phyloP scores from a whole-genome alignment of 202 grass and related monocot genomes.

The Alloteropsis angusta region DNA sequence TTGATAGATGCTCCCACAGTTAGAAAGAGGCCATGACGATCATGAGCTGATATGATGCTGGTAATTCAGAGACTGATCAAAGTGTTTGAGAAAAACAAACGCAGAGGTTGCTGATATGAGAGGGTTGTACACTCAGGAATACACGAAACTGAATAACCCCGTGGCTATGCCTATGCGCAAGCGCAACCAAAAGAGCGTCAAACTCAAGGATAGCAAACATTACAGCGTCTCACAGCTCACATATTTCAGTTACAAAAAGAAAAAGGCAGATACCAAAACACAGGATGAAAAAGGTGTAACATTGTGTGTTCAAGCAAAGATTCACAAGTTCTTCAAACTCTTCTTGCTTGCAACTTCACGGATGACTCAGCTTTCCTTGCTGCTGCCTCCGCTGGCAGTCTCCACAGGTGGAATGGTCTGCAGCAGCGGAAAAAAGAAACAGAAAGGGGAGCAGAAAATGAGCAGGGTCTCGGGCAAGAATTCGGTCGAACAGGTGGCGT shows the following conservation, averaged over 20 bases:
- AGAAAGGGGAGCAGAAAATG: neutral
- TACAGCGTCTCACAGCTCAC: neutral
- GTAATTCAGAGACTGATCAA: neutral
- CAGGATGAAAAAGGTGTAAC: neutral
- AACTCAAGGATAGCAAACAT: neutral
- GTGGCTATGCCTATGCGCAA: neutral
- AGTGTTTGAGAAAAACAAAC: neutral
- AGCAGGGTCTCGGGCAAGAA: neutral
- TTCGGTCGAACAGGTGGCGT: conserved; percentile 26
- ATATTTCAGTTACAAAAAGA: neutral
- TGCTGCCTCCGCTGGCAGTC: neutral
- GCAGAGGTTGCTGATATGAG: neutral
- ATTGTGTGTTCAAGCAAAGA: neutral
- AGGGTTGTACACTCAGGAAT: neutral
- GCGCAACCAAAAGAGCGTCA: neutral
- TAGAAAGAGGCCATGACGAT: neutral
- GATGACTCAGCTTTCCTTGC: neutral
- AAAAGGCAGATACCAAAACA: no score
- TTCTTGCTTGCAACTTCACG: neutral
- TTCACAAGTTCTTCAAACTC: neutral
- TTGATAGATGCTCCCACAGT: neutral
- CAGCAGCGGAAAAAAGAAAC: neutral
- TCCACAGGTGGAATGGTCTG: conserved; percentile 50
- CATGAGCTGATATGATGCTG: neutral
- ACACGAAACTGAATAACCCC: neutral